Base-by-base conservation (phyloP, 2,329 filamentous ascomycete species). In the Cladosporium sp. region DNA sequence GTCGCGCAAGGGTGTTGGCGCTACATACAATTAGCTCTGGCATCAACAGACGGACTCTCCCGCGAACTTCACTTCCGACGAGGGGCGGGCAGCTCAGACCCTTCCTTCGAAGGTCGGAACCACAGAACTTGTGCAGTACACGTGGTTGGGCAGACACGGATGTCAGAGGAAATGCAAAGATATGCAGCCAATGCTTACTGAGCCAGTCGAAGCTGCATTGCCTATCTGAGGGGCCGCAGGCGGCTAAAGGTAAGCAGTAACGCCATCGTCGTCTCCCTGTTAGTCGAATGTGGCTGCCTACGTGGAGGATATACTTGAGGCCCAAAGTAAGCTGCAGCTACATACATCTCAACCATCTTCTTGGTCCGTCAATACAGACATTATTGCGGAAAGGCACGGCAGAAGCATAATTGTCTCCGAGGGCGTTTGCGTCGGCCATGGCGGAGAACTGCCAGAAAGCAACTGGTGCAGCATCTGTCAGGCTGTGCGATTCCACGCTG, bases 121-220 rank as follows among this genome's bases (percentile, higher is more conserved):
- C 28, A 30, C 28, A 30, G 28, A 11, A 47, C 28, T 32, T 55
- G 52, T 32, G 11, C 30, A 55, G 52, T 55, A 30, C 28, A 55
- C 52, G 52, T 55, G 52, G 52, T 55, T 32, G 52, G 52, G 52
- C 52, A 55, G 52, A 32, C 52, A 55, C n/a, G 52, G 52, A 34
- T n/a, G 28, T 55, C 52, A 52, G 24, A 28, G 12, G 12, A 24
- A 55, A 30, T 32, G 11, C 52, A n/a, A 34, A n/a, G 7, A 34
- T 34, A 34, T 24, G 26, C 49, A 14, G 24, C 24, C 21, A n/a
- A 18, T 52, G 49, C 49, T 55, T 24, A 34, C 32, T 34, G 30
- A 55, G 28, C 52, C 41, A 47, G 41, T 21, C n/a, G 18, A 54
- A 54, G 51, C 51, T 47, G 41, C 41, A 24, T 24, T 18, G n/a